Evolutionary conservation across 305 asterid species (phyloP).

Genomic region (Fraxinus nigra): DNA sequence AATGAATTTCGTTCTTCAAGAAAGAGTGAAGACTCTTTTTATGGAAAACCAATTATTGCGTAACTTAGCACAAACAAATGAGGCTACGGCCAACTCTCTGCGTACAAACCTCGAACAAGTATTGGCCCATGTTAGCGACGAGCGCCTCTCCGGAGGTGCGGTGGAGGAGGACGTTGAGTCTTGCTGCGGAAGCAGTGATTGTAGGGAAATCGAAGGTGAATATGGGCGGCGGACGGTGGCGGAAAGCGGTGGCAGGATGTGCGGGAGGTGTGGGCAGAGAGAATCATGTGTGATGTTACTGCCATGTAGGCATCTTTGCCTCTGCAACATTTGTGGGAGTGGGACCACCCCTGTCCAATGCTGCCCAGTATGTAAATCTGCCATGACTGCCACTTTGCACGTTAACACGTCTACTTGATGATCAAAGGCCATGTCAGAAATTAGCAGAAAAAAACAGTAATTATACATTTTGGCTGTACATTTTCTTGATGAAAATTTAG

Average conservation of each 20-base stretch:
- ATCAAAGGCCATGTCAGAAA: not conserved
- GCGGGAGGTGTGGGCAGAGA: constrained; percentile 58
- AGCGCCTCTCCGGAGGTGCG: constrained; percentile 19
- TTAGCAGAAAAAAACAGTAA: not conserved
- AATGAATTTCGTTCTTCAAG: constrained; percentile 54
- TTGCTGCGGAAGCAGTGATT: constrained; percentile 63
- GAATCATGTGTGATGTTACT: constrained; percentile 72
- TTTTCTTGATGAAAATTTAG: constrained; percentile 1
- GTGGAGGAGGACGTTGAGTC: constrained; percentile 65
- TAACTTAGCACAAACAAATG: constrained; percentile 75
- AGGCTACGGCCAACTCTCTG: constrained; percentile 72
- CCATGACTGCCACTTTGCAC: constrained; percentile 68
- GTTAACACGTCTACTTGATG: constrained; percentile 51
- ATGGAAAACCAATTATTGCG: constrained; percentile 70
- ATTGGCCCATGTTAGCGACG: constrained; percentile 49
- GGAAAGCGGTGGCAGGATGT: constrained; percentile 29
- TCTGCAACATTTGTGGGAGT: constrained; percentile 68
- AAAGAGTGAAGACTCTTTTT: constrained; percentile 46
- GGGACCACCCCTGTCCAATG: constrained; percentile 51
- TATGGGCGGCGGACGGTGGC: constrained; percentile 1
- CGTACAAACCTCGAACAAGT: constrained; percentile 70
- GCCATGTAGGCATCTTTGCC: constrained; percentile 88
- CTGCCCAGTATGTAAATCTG: constrained; percentile 69
- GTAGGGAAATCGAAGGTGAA: constrained; percentile 16
- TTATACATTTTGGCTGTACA: constrained; percentile 35